These are phyloP conservation scores for Gloeostereum incarnatum DNA, from an alignment of 768 basidiomycete species.

Conservation along the genomic window DNA sequence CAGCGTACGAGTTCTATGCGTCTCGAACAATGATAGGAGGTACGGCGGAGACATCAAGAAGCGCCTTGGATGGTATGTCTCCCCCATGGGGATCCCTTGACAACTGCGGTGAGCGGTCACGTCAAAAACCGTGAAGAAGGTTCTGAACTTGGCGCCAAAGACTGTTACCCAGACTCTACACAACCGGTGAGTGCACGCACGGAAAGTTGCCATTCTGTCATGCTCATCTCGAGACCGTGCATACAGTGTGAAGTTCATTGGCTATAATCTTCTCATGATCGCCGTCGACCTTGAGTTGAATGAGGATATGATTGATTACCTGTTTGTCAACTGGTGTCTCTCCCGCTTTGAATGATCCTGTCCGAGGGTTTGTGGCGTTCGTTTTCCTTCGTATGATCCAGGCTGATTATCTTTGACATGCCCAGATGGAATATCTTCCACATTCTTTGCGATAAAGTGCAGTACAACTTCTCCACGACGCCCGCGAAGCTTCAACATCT, in stretches of 20 bases:
- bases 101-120: no score
- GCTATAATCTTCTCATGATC: constrained; percentile 33
- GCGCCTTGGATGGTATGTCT: background rate
- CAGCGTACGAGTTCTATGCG: constrained; percentile 44
- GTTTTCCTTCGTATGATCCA: background rate
- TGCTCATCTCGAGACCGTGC: no score
- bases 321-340: constrained; percentile 38
- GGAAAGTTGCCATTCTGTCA: no score
- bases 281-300: constrained; percentile 23
- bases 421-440: constrained; percentile 52
- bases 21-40: no score
- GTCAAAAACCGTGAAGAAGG: no score
- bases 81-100: no score
- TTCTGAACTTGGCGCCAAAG: no score
- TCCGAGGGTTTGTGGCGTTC: constrained; percentile 27
- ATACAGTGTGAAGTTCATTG: constrained; percentile 37
- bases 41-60: constrained; percentile 32
- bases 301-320: constrained; percentile 34
- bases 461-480: constrained; percentile 23
- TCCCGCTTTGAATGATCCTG: constrained; percentile 28
- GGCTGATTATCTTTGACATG: no score
- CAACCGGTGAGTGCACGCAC: no score
- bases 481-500: no score
- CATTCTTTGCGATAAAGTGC: constrained; percentile 22
- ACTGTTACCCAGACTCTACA: no score